Percentiles rank a stretch among this genome's conserved stretches.
These are phyloP conservation scores for Candida rishiriensis DNA, from an alignment of 805 yeast genomes.

Conservation along the genomic window DNA sequence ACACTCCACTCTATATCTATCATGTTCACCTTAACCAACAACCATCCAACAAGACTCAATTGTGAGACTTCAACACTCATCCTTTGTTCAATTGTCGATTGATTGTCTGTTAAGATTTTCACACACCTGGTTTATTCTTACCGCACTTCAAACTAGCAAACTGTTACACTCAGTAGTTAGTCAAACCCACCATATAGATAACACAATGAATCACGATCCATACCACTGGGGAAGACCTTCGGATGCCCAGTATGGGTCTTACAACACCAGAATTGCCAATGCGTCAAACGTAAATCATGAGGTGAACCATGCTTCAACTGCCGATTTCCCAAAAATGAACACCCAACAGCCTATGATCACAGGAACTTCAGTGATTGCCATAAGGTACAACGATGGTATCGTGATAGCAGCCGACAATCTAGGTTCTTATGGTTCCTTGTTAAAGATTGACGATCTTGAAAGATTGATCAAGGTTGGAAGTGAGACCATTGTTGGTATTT, in stretches of 20 bases:
- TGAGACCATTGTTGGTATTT: conserved; percentile 84
- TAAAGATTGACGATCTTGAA: conserved; percentile 80
- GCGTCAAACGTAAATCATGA: conserved; percentile 36
- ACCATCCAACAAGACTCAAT: no score
- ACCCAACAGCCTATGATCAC: conserved; percentile 95
- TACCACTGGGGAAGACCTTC: conserved; percentile 94
- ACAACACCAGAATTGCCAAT: conserved; percentile 68
- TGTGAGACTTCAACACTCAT: no score
- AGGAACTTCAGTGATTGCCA: conserved; percentile 91
- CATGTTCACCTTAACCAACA: no score
- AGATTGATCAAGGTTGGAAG: conserved; percentile 81
- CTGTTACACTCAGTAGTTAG: no score
- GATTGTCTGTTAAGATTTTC: no score
- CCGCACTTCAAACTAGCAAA: no score
- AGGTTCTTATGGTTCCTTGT: conserved; percentile 89
- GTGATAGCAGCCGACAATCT: conserved; percentile 93
- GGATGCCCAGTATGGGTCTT: conserved; percentile 74
- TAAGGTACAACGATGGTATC: conserved; percentile 87
- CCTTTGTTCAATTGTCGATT: no score
- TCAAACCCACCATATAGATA: not conserved
- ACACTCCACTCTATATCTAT: no score
- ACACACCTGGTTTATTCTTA: no score
- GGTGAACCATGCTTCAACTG: conserved; percentile 10
- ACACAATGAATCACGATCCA: conserved; percentile 96
- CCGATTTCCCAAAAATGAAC: conserved; percentile 66